A percentile compares a stretch with the other conserved stretches of the same genome.
Conservation (phyloP, 805 yeast genomes). For the Saturnispora dispora region DNA sequence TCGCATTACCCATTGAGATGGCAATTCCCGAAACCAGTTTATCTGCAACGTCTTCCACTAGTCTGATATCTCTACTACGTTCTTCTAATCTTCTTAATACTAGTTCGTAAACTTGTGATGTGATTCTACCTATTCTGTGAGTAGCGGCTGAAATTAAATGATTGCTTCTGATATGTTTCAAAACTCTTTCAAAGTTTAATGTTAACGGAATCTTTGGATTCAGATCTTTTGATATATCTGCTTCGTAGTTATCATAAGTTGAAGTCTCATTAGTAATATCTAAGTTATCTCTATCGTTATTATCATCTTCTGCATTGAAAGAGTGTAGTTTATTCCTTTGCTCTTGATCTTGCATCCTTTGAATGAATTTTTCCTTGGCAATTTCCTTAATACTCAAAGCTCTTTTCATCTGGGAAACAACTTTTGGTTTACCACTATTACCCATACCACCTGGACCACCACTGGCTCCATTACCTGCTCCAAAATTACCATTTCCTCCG, state of each 20-base stretch:
- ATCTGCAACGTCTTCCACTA: slow-evolving; percentile 17
- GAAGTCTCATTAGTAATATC: slow-evolving; percentile 1
- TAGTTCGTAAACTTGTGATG: slow-evolving; percentile 54
- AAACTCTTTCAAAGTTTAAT: slow-evolving; percentile 56
- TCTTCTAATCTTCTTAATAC: slow-evolving; percentile 53
- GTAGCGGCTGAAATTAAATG: slow-evolving; percentile 56
- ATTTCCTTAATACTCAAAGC: slow-evolving; percentile 52
- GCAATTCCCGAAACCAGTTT: slow-evolving; percentile 26
- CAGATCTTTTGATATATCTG: slow-evolving; percentile 30
- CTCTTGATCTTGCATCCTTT: slow-evolving; percentile 2
- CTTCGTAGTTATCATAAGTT: not conserved
- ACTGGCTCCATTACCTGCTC: not conserved
- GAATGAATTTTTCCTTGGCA: slow-evolving; percentile 31
- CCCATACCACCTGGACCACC: slow-evolving; percentile 1
- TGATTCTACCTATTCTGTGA: slow-evolving; percentile 59
- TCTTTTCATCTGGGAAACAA: slow-evolving; percentile 46
- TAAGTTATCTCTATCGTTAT: slow-evolving; percentile 7
- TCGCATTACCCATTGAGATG: slow-evolving; percentile 11
- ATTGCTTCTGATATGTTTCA: slow-evolving; percentile 54
- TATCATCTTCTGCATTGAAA: not conserved
- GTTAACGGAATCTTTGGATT: slow-evolving; percentile 44
- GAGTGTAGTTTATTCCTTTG: slow-evolving; percentile 1
- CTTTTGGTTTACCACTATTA: slow-evolving; percentile 11
- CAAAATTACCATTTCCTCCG: not conserved
- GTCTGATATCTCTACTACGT: slow-evolving; percentile 28